Conservation (phyloP, 1,284 basidiomycete genomes). For the Spongispora temasekensis region DNA sequence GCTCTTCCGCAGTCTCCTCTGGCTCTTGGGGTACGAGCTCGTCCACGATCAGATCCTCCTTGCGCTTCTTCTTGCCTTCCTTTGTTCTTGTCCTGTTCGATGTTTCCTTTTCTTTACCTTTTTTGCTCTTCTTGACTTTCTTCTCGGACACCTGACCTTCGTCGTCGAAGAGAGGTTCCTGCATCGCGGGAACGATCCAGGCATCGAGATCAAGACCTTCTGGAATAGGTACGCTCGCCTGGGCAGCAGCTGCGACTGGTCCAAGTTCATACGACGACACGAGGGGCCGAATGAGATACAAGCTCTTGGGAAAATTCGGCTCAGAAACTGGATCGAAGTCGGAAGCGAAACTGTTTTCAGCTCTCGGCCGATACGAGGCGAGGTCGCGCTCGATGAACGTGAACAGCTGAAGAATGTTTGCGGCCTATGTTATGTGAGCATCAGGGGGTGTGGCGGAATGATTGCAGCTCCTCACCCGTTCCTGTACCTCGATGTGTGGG, state of each 20-base stretch:
- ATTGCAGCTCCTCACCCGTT: constrained; percentile 68
- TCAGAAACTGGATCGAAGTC: constrained; percentile 38
- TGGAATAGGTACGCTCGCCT: constrained; percentile 79
- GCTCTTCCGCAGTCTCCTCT: constrained; percentile 58
- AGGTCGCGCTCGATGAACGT: constrained; percentile 82
- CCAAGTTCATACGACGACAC: constrained; percentile 84
- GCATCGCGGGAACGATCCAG: constrained; percentile 76
- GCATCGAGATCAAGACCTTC: constrained; percentile 83
- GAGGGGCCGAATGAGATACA: constrained; percentile 85
- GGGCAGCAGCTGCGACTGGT: constrained; percentile 80
- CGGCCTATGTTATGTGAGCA: constrained; percentile 51
- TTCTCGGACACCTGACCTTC: constrained; percentile 31
- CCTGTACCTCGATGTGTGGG: constrained; percentile 86
- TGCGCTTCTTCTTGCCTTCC: constrained; percentile 31
- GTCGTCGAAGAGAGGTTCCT: constrained; percentile 39
- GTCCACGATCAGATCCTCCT: constrained; percentile 38
- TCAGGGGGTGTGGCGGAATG: neutral
- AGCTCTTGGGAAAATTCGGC: constrained; percentile 79
- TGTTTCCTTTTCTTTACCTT: constrained; percentile 53
- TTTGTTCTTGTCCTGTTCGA: constrained; percentile 31
- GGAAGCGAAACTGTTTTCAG: constrained; percentile 40
- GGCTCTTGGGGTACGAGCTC: constrained; percentile 31
- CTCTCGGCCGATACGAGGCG: constrained; percentile 53
- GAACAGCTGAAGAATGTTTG: constrained; percentile 80
- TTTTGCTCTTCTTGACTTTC: constrained; percentile 46